Base-by-base conservation (phyloP, 2,329 filamentous ascomycete genomes). In the Botrytis galanthina region DNA sequence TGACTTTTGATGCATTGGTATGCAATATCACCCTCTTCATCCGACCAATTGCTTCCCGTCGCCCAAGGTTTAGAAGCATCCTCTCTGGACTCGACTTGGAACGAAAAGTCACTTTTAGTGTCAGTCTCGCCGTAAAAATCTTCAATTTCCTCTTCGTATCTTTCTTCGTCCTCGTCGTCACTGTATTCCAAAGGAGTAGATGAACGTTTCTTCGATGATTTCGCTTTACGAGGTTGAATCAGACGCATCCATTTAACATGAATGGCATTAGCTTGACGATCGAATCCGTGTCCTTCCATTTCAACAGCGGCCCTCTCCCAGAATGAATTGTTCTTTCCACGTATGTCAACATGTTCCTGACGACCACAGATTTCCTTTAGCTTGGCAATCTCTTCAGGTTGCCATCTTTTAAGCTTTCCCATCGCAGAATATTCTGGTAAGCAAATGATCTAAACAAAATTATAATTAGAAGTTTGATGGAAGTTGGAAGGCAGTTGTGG, bases 1-100 rank as follows among this genome's bases (percentile, higher is more conserved):
- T 68, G 66, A 6, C n/a, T 22, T 29, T 68, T 68, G 22, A 68
- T 68, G n/a, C 66, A 68, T 42, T 57, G 18, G n/a, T 42, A 68
- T 42, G 48, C 66, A 68, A 68, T 16, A n/a, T 37, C n/a, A 22
- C 39, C 14, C 66, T 68, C 66, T 57, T 68, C 35, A 29, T 68
- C 66, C 3, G 48, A 57, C 66, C 66, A 68, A 37, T 42, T 68
- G 48, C 54, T 57, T 68, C 66, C 66, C 57, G 10, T 7, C 8
- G 18, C 22, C 66, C 66, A 68, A n/a, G 48, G 66, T 68, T 16
- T 68, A 8, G 8, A 29, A 20, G 20, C 32, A 29, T 29, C 8
- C 9, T 54, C 46, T 14, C 37, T 14, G 26, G 18, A 35, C 5
- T 10, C 32, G 9, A 4, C 8, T 29, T 39, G 22, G n/a, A 16